phyloP scores from a whole-genome alignment of 805 yeast species.

The Wickerhamiella sergipiensis region DNA sequence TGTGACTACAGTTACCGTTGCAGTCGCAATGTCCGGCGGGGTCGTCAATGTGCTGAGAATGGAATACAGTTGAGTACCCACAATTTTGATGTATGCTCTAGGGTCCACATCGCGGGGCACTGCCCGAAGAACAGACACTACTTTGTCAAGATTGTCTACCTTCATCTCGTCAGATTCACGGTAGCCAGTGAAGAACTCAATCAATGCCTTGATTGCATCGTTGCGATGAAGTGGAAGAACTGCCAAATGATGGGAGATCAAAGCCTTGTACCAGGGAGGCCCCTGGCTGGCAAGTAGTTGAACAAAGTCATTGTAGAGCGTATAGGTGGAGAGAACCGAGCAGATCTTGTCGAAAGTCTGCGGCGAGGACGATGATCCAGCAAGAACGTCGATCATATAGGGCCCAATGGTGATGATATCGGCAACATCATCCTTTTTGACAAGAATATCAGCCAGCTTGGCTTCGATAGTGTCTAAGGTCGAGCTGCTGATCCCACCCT shows the following conservation, averaged over 20 bases:
- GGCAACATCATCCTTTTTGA: slow-evolving; percentile 18
- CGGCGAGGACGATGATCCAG: slow-evolving; percentile 4
- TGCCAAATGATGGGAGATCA: slow-evolving; percentile 39
- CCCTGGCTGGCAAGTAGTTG: slow-evolving; percentile 30
- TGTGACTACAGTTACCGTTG: slow-evolving; percentile 4
- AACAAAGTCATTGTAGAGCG: slow-evolving; percentile 47
- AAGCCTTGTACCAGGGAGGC: slow-evolving; percentile 33
- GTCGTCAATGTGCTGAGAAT: slow-evolving; percentile 41
- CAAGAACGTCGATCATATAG: slow-evolving; percentile 8
- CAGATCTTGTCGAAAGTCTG: not conserved
- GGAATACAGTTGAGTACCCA: slow-evolving; percentile 52
- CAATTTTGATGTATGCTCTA: slow-evolving; percentile 37
- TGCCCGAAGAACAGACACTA: slow-evolving; percentile 48
- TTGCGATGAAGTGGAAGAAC: slow-evolving; percentile 40
- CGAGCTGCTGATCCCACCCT: not conserved
- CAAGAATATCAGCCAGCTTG: slow-evolving; percentile 2
- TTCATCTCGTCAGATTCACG: slow-evolving; percentile 60
- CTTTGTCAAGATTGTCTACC: slow-evolving; percentile 50
- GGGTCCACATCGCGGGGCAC: slow-evolving; percentile 41
- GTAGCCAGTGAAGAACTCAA: slow-evolving; percentile 66
- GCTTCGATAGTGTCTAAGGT: not conserved
- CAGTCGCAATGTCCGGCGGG: slow-evolving; percentile 13
- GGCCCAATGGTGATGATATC: slow-evolving; percentile 22
- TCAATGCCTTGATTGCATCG: slow-evolving; percentile 59
- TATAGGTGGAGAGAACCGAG: slow-evolving; percentile 41